Evolutionary conservation across 2,329 filamentous ascomycete species (phyloP), one percentile per base, ranked within the genome.

Genomic region (Epichloe coenophiala): DNA sequence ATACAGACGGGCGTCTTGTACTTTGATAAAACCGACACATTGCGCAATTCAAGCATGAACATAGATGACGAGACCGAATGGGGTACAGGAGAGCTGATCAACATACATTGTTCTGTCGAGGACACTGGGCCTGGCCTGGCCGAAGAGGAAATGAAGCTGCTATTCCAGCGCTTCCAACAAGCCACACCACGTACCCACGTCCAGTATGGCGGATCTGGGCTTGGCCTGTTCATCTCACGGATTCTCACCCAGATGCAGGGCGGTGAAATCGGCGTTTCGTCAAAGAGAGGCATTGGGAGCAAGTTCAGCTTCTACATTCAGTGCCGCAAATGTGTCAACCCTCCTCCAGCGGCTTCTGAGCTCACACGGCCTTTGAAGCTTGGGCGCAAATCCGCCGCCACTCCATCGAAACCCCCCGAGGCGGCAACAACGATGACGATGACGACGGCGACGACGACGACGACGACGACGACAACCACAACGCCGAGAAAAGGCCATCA

Each of bases 271-370:
- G 84, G 84, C 7, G 84, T 89, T 3, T 73, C 76, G 2, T 86
- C 83, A 0, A 70, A 77, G 54, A 75, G 80, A 51, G 84, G 82
- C 12, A 71, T 78, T 38, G 86, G 86, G 39, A 86, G 82, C 63
- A 86, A 79, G 0, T 89, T 89, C 63, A 83, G 80, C 31, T 89
- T 90, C 62, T 89, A 87, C 61, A 76, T 89, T 63, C 83, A 82
- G 55, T 78, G 79, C 49, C 78, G 80, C 59, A 81, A 76, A 67
- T 80, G 72, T 45, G 60, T 64, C 19, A 53, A 63, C 19, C 70
- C 70, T 6, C 61, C 67, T 7, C 61, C 67, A 5, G 52, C 63
- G 2, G 67, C 70, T n/a, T 64, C 58, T 33, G 66, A 70, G 39
- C 58, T 59, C 12, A 59, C 71, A 2, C 63, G 63, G 0, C 61